These are phyloP conservation scores for Paraphaeosphaeria minitans DNA, from an alignment of 2,329 filamentous ascomycete genomes.

Conservation along the genomic window DNA sequence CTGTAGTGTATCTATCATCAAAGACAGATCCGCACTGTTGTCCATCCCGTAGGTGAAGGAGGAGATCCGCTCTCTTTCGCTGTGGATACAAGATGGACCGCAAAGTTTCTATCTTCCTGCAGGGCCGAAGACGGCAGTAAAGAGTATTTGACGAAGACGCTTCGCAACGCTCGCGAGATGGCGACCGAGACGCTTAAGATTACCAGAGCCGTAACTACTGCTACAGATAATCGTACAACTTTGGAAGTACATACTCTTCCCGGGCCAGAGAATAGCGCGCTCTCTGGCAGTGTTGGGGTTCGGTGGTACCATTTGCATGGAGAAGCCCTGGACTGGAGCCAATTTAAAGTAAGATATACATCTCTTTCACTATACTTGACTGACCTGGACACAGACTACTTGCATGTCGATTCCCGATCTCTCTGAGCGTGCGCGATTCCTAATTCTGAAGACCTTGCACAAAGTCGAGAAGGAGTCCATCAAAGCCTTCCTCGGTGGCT, in stretches of 20 bases:
- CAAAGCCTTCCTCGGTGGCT: conserved; percentile 31
- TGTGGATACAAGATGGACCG: conserved; percentile 18
- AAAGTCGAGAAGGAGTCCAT: conserved; percentile 34
- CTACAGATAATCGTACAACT: conserved; percentile 21
- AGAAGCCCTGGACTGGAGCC: conserved; percentile 27
- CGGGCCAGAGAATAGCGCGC: conserved; percentile 25
- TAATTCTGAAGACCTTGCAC: conserved; percentile 23
- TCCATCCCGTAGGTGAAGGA: conserved; percentile 26
- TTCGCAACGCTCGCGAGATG: conserved; percentile 10
- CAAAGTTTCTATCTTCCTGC: neutral
- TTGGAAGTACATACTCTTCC: conserved; percentile 30
- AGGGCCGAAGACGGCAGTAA: neutral
- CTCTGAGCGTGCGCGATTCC: conserved; percentile 21
- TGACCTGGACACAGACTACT: conserved; percentile 14
- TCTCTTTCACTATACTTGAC: neutral
- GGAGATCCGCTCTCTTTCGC: conserved; percentile 31
- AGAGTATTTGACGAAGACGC: conserved; percentile 1
- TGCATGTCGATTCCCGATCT: conserved; percentile 29
- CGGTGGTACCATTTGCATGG: conserved; percentile 37
- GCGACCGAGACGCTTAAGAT: conserved; percentile 32
- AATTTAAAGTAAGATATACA: conserved; percentile 25
- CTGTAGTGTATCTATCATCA: neutral
- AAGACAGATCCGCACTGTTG: neutral
- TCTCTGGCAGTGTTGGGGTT: conserved; percentile 15
- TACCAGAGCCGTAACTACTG: conserved; percentile 25